These are phyloP conservation scores for Dactylonectria estremocensis DNA, from an alignment of 2,329 filamentous ascomycete species.

Conservation along the genomic window DNA sequence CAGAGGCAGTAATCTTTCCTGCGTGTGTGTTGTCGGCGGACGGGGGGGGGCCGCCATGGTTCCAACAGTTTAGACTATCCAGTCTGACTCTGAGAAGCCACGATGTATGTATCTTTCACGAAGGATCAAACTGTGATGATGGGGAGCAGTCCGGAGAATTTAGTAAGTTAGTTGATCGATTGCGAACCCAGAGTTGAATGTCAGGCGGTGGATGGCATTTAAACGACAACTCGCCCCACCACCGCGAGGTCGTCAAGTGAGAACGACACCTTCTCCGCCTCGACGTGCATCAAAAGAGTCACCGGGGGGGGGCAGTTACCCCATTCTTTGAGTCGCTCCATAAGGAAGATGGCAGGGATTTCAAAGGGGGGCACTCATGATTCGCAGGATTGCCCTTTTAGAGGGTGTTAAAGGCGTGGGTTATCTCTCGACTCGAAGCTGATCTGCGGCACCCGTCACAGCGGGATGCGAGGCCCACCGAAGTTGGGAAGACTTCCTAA, in stretches of 20 bases:
- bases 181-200: not conserved
- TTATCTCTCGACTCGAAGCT: constrained; percentile 12
- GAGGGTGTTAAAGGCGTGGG: constrained; percentile 6
- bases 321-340: constrained; percentile 11
- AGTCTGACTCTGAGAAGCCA: not conserved
- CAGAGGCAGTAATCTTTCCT: not conserved
- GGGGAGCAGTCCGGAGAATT: not conserved
- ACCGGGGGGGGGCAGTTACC: constrained; percentile 12
- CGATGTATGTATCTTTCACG: not conserved
- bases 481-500: constrained; percentile 1
- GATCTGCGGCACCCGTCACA: constrained; percentile 11
- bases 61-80: not conserved
- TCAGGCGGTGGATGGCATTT: not conserved
- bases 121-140: not conserved
- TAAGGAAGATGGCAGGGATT: not conserved
- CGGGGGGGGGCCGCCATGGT: not conserved
- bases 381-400: constrained; percentile 14
- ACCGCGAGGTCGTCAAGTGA: not conserved
- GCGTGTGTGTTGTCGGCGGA: not conserved
- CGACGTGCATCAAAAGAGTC: constrained; percentile 5
- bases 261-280: not conserved
- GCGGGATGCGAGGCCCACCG: not conserved
- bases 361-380: constrained; percentile 9
- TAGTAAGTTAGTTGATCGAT: not conserved
- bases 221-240: not conserved